These are phyloP conservation scores for Aureobasidium sp. DNA, from an alignment of 2,329 filamentous ascomycete species.

Conservation along the genomic window DNA sequence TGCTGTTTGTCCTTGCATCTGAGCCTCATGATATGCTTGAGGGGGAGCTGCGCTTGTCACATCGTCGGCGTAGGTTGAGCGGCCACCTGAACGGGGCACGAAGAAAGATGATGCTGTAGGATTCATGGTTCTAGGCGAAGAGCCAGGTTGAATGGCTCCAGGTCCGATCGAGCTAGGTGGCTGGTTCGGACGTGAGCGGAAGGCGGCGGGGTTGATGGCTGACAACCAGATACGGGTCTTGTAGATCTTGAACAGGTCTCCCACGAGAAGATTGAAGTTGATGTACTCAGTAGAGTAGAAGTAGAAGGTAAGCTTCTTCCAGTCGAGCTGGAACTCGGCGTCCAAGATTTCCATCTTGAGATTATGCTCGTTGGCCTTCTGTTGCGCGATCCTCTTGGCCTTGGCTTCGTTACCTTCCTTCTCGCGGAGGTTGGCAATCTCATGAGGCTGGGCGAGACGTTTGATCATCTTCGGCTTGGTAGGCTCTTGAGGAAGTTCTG, in stretches of 20 bases:
- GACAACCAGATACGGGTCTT: constrained; percentile 99
- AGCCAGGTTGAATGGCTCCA: constrained; percentile 25
- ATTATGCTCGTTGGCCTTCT: constrained; percentile 90
- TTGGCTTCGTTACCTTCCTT: constrained; percentile 98
- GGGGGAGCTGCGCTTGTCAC: neutral
- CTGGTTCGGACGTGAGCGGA: constrained; percentile 40
- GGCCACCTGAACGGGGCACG: neutral
- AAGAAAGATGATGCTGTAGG: constrained; percentile 2
- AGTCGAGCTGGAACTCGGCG: constrained; percentile 98
- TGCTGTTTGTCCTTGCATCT: constrained; percentile 6
- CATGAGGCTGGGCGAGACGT: constrained; percentile 82
- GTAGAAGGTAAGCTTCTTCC: constrained; percentile 98
- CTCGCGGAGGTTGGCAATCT: constrained; percentile 80
- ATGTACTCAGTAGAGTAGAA: constrained; percentile 98
- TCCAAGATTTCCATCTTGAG: constrained; percentile 98
- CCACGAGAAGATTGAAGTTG: constrained; percentile 97
- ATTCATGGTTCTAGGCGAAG: constrained; percentile 30
- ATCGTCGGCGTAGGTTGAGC: constrained; percentile 7
- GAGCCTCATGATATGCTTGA: neutral
- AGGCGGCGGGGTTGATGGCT: constrained; percentile 94
- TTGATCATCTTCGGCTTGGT: constrained; percentile 97
- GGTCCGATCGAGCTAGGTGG: constrained; percentile 32
- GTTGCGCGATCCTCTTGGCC: constrained; percentile 91
- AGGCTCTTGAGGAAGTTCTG: constrained; percentile 40
- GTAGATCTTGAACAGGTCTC: constrained; percentile 97